phyloP scores from a whole-genome alignment of 2,329 filamentous ascomycete species.

The Arthroderma sp. region DNA sequence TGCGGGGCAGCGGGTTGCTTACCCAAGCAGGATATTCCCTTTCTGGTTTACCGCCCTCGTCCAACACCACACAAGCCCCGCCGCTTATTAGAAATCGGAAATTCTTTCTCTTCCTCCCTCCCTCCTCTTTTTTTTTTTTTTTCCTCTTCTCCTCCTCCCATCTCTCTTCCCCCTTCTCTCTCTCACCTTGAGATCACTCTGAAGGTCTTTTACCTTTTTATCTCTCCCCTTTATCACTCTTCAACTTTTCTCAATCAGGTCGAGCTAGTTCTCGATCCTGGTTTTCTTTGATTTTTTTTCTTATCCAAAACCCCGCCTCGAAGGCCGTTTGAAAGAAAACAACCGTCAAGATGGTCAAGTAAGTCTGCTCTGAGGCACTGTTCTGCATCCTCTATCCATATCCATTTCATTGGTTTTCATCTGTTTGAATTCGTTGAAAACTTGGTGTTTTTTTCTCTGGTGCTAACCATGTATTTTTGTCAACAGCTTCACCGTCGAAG shows the following conservation, averaged over 20 bases:
- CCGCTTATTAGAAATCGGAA: constrained; percentile 19
- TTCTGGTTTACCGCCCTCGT: constrained; percentile 3
- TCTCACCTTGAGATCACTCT: constrained; percentile 6
- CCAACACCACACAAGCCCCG: constrained; percentile 12
- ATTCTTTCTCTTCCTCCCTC: constrained; percentile 12
- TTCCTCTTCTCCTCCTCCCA: constrained; percentile 15
- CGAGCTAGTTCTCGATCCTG: constrained; percentile 33
- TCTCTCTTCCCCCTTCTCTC: constrained; percentile 14
- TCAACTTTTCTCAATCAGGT: constrained; percentile 19
- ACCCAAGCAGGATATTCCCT: constrained; percentile 4
- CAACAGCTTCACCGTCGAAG: constrained; percentile 91
- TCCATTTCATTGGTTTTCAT: too few relatives aligned
- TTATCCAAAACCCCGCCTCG: constrained; percentile 27
- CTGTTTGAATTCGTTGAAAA: too few relatives aligned
- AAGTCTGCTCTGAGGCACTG: constrained; percentile 39
- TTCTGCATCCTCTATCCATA: too few relatives aligned
- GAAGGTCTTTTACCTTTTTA: constrained; percentile 14
- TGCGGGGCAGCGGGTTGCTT: constrained; percentile 2
- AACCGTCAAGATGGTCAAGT: constrained; percentile 99
- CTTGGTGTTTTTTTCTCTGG: neutral
- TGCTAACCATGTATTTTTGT: constrained; percentile 20
- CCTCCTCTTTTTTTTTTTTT: constrained; percentile 16
- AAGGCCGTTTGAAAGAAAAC: constrained; percentile 24
- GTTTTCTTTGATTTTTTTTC: constrained; percentile 24
- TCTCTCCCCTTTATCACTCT: constrained; percentile 21